A percentile compares a stretch with the other conserved stretches of the same genome.
phyloP scores from a whole-genome alignment of 192 early-diverging fungal genomes.

The Coemansia aciculifera region DNA sequence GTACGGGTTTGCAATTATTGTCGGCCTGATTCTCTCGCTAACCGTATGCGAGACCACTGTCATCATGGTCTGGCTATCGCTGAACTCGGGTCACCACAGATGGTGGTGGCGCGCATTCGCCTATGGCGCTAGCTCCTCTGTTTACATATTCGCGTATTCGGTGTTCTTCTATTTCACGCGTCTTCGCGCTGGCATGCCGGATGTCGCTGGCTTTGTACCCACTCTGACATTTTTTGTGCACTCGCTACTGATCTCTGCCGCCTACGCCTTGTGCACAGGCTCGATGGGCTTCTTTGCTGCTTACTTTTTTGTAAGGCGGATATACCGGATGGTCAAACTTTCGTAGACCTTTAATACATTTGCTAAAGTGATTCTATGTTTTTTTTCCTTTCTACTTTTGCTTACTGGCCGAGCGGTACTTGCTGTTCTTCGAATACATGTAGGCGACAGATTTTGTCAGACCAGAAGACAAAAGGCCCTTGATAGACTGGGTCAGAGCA shows the following conservation, averaged over 20 bases:
- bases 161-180: slow-evolving; percentile 71
- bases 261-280: slow-evolving; percentile 57
- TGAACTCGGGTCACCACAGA: slow-evolving; percentile 68
- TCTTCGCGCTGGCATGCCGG: slow-evolving; percentile 60
- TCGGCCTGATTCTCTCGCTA: slow-evolving; percentile 62
- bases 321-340: slow-evolving; percentile 47
- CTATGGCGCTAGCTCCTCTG: slow-evolving; percentile 67
- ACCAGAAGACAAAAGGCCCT: slow-evolving; percentile 92
- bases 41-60: slow-evolving; percentile 66
- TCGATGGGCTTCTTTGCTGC: slow-evolving; percentile 55
- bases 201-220: slow-evolving; percentile 60
- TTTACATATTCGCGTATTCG: slow-evolving; percentile 83
- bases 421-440: slow-evolving; percentile 55
- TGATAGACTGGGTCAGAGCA: slow-evolving; percentile 85
- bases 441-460: slow-evolving; percentile 63
- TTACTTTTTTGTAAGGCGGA: slow-evolving; percentile 47
- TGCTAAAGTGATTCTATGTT: neutral
- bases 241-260: slow-evolving; percentile 64
- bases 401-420: slow-evolving; percentile 16
- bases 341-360: slow-evolving; percentile 6
- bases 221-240: slow-evolving; percentile 76
- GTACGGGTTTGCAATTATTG: slow-evolving; percentile 61
- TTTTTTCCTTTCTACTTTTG: slow-evolving; percentile 1
- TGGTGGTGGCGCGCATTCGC: slow-evolving; percentile 96
- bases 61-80: slow-evolving; percentile 68